phyloP scores from a whole-genome alignment of 495 filamentous ascomycete genomes.

The Xylaria intraflava region DNA sequence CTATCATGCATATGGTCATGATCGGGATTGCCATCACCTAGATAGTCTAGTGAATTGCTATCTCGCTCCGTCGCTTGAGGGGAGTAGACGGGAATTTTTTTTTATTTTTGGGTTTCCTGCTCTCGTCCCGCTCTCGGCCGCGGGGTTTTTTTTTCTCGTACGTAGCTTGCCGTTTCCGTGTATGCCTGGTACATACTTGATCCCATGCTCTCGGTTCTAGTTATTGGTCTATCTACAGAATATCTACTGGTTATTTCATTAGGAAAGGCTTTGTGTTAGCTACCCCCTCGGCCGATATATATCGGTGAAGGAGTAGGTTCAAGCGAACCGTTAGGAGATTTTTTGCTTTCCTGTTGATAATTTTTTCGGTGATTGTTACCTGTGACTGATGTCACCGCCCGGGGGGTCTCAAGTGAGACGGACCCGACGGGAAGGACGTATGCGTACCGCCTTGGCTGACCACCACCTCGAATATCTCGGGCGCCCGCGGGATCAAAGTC shows the following conservation, averaged over 20 bases:
- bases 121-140: constrained; percentile 4
- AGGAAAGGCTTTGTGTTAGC: too few relatives aligned
- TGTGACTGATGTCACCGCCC: too few relatives aligned
- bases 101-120: background rate
- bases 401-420: background rate
- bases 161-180: background rate
- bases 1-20: constrained; percentile 6
- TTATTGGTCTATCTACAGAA: background rate
- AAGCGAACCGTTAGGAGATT: too few relatives aligned
- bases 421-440: background rate
- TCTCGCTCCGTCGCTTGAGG: too few relatives aligned
- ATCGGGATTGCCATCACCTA: background rate
- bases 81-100: background rate
- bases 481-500: background rate
- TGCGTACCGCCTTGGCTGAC: background rate
- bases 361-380: too few relatives aligned
- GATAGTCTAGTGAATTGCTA: too few relatives aligned
- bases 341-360: too few relatives aligned
- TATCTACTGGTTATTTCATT: too few relatives aligned
- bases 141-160: background rate
- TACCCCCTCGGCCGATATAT: too few relatives aligned
- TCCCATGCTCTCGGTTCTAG: too few relatives aligned
- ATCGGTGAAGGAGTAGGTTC: too few relatives aligned
- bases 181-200: too few relatives aligned
- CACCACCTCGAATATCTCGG: background rate